A percentile compares a stretch with the other conserved stretches of the same genome.
Conservation (phyloP, 768 basidiomycete genomes). For the Russula foetens region DNA sequence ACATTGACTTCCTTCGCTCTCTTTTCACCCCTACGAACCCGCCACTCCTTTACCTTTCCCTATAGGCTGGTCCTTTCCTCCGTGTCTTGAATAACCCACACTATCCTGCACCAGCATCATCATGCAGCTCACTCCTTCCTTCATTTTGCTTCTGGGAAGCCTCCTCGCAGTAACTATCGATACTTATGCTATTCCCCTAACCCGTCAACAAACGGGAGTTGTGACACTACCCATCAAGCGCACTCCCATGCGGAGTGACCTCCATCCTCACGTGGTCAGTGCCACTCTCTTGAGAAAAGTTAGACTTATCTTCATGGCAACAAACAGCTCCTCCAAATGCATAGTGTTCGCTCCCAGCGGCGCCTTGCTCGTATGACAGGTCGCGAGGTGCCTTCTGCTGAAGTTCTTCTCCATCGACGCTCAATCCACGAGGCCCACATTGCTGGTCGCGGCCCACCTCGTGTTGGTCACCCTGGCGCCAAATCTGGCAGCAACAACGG, state of each 20-base stretch:
- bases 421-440: conserved; percentile 30
- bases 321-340: conserved; percentile 57
- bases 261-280: conserved; percentile 40
- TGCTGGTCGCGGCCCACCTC: background rate
- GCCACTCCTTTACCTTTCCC: background rate
- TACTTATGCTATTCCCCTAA: conserved; percentile 38
- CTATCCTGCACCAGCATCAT: conserved; percentile 56
- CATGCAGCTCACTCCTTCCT: conserved; percentile 50
- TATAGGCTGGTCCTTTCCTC: conserved; percentile 8
- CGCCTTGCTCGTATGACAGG: conserved; percentile 67
- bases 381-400: conserved; percentile 40
- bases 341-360: conserved; percentile 54
- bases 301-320: background rate
- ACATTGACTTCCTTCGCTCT: too few relatives aligned
- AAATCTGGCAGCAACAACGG: conserved; percentile 19
- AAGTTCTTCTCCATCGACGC: conserved; percentile 39
- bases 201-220: conserved; percentile 25
- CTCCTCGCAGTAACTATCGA: conserved; percentile 35
- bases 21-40: background rate
- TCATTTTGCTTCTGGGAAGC: conserved; percentile 46
- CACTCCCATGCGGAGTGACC: conserved; percentile 24
- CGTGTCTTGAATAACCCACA: conserved; percentile 38
- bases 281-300: background rate
- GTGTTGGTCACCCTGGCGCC: background rate
- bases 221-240: conserved; percentile 38